These are phyloP conservation scores for Moringa oleifera DNA, from an alignment of 345 rosid genomes.

Conservation along the genomic window DNA sequence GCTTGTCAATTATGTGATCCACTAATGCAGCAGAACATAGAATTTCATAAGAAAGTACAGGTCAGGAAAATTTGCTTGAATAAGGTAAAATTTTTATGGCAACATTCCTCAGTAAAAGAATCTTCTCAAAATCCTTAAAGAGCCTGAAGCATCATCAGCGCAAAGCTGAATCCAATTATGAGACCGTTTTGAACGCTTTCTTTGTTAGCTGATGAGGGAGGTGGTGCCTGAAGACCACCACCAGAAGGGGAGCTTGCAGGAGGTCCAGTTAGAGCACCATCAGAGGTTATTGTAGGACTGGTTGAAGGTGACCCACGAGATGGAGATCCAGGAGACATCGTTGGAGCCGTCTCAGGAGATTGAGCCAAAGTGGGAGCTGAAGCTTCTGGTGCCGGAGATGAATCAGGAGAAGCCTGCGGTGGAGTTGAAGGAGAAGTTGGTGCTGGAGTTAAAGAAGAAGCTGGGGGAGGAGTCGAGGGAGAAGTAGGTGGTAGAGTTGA, in stretches of 20 bases:
- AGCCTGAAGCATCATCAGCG: neutral
- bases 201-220: conserved; percentile 29
- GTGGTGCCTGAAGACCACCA: conserved; percentile 1
- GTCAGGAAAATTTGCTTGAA: too few relatives aligned
- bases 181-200: conserved; percentile 11
- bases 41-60: too few relatives aligned
- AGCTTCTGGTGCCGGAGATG: conserved; percentile 4
- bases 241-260: conserved; percentile 19
- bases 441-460: neutral
- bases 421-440: conserved; percentile 6
- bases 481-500: conserved; percentile 12
- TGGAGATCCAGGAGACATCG: too few relatives aligned
- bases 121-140: neutral
- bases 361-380: neutral
- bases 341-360: neutral
- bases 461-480: neutral
- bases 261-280: conserved; percentile 19
- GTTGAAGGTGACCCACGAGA: conserved; percentile 12
- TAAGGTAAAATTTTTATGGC: too few relatives aligned
- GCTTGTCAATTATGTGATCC: too few relatives aligned
- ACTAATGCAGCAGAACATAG: too few relatives aligned
- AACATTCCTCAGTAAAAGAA: too few relatives aligned
- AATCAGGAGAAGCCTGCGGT: too few relatives aligned
- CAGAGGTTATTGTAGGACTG: conserved; percentile 13
- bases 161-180: conserved; percentile 7